Base-by-base conservation (phyloP, 1,139 yeast species). In the Geotrichum europaeum region DNA sequence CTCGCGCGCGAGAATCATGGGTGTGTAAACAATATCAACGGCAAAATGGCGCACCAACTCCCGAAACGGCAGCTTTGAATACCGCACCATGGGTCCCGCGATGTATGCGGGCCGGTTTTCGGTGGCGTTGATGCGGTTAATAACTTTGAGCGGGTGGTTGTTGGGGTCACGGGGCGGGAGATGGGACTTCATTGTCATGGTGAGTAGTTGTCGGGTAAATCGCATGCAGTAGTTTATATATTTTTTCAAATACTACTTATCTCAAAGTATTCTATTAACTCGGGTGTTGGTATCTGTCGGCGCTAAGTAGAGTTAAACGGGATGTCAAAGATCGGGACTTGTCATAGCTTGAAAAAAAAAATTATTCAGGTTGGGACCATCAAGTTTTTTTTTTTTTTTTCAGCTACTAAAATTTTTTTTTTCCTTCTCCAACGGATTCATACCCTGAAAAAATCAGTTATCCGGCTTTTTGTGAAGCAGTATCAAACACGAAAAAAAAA, bases 51-150 rank as follows among this genome's bases (percentile, higher is more conserved):
- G 80, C 15, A 92, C 83, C 5, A 89, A 76, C 63, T 89, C 89
- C 56, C 99, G 80, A 70, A 94, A 94, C 3, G 99, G 97, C 51
- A 95, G 81, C 73, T 94, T 94, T 1, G 97, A 90, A 76, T 94
- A 94, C 59, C 99, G 79, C 1, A 94, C 99, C 99, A 94, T 94
- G 6, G 99, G 99, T 0, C 98, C 99, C 0, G 96, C 94, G 18
- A 94, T 82, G 63, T 80, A 82, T 0, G 86, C 94, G 0, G 91
- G 89, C 61, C 89, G 75, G 0, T 81, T 80, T 57, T 79, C 78
- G 18, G 63, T 66, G 62, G 73, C 72, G 67, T 50, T 53, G 30
- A 61, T 50, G 64, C 76, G 74, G 53, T 78, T 75, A 30, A 86
- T 76, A 40, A 86, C 82, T 49, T 75, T 71, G 18, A 84, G 70